Evolutionary conservation across 2,329 filamentous ascomycete genomes (phyloP).

Genomic region (Pseudomassariella vexata): DNA sequence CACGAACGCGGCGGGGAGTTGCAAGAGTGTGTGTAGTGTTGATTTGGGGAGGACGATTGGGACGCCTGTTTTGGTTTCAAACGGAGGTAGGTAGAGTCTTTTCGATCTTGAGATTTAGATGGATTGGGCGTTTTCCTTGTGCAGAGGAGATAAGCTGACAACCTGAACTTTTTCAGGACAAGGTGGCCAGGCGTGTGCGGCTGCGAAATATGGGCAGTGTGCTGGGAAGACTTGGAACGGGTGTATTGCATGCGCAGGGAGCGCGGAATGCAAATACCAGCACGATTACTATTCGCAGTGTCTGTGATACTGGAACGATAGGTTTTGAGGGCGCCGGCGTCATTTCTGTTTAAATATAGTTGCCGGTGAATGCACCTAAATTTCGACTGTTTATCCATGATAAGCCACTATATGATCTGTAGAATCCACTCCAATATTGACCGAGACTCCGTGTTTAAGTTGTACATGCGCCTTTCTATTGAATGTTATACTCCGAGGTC

Average conservation of each 20-base stretch:
- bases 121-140: no score
- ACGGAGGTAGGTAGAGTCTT: conserved; percentile 4
- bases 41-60: conserved; percentile 28
- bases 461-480: no score
- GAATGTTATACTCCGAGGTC: no score
- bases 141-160: neutral
- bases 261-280: conserved; percentile 20
- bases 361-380: no score
- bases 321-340: no score
- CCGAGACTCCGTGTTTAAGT: no score
- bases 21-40: conserved; percentile 30
- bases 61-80: conserved; percentile 27
- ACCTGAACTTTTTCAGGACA: neutral
- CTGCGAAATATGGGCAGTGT: conserved; percentile 22
- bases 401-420: no score
- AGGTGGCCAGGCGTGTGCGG: conserved; percentile 9
- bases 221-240: conserved; percentile 22
- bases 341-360: no score
- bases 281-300: conserved; percentile 24
- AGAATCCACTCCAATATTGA: no score
- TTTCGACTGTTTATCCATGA: no score
- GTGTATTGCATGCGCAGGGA: conserved; percentile 16
- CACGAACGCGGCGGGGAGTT: conserved; percentile 13
- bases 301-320: no score
- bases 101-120: neutral